A percentile compares a stretch with the other conserved stretches of the same genome.
These are phyloP conservation scores for Pseudogymnoascus sp. DNA, from an alignment of 2,329 filamentous ascomycete genomes.

Conservation along the genomic window DNA sequence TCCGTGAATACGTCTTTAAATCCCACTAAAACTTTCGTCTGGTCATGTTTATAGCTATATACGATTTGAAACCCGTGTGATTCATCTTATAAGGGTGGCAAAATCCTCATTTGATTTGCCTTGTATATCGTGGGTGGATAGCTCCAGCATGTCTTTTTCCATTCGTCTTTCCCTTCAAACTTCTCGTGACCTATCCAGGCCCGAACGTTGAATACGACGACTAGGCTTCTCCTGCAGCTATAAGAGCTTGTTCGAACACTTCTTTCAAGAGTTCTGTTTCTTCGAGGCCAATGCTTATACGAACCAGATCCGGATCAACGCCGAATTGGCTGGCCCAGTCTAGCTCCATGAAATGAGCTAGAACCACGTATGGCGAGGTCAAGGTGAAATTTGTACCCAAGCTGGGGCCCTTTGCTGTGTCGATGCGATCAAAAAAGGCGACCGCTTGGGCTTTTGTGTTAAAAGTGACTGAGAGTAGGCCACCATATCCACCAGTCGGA, in stretches of 20 bases:
- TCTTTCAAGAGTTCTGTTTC: conserved; percentile 57
- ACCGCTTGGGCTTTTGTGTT: conserved; percentile 60
- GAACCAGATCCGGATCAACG: conserved; percentile 69
- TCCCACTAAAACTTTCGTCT: not conserved
- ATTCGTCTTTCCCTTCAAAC: not conserved
- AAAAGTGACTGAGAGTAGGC: conserved; percentile 79
- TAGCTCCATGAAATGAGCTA: conserved; percentile 86
- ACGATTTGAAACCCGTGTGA: not conserved
- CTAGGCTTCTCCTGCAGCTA: conserved; percentile 35
- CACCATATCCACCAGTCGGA: conserved; percentile 75
- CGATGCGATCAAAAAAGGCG: conserved; percentile 75
- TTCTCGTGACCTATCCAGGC: not conserved
- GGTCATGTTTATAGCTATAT: not conserved
- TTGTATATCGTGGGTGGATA: not conserved
- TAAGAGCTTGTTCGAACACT: conserved; percentile 62
- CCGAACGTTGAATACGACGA: not conserved
- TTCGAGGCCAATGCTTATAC: conserved; percentile 86
- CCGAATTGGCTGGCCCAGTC: conserved; percentile 83
- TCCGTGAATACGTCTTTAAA: not conserved
- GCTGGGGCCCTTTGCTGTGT: conserved; percentile 88
- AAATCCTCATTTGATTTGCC: not conserved
- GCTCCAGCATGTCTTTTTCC: not conserved
- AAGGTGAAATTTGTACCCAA: conserved; percentile 95
- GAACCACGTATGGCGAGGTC: conserved; percentile 78
- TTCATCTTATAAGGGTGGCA: not conserved